A percentile compares a stretch with the other conserved stretches of the same genome.
phyloP scores from a whole-genome alignment of 768 basidiomycete species.

The Pholiota molesta region DNA sequence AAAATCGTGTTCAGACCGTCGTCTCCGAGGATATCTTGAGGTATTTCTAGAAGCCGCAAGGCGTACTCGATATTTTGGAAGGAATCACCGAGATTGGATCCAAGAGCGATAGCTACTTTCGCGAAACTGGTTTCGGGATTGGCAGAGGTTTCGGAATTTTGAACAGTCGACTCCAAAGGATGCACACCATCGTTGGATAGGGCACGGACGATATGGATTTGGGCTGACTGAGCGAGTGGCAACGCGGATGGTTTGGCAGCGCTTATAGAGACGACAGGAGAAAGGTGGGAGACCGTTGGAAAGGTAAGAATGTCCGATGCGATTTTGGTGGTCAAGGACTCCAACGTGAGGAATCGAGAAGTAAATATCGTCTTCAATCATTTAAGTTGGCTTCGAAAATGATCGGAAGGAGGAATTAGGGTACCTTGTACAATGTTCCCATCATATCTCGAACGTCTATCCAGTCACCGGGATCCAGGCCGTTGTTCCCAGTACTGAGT shows the following conservation, averaged over 20 bases:
- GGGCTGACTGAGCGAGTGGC: slow-evolving; percentile 64
- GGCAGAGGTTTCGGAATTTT: neutral
- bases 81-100: slow-evolving; percentile 89
- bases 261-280: slow-evolving; percentile 50
- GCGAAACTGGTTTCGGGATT: neutral
- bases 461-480: slow-evolving; percentile 22
- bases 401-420: slow-evolving; percentile 1
- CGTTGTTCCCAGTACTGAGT: slow-evolving; percentile 26
- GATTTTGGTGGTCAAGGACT: slow-evolving; percentile 65
- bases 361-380: slow-evolving; percentile 44
- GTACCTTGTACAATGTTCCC: slow-evolving; percentile 37
- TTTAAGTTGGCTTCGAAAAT: slow-evolving; percentile 2
- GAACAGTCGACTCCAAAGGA: neutral
- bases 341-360: slow-evolving; percentile 65
- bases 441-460: slow-evolving; percentile 47
- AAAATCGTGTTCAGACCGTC: slow-evolving; percentile 22
- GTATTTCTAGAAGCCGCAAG: slow-evolving; percentile 67
- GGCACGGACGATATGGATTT: slow-evolving; percentile 60
- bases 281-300: slow-evolving; percentile 16
- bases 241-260: slow-evolving; percentile 75
- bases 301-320: slow-evolving; percentile 48
- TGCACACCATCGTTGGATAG: slow-evolving; percentile 25
- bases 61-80: slow-evolving; percentile 83
- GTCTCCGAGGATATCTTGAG: slow-evolving; percentile 30
- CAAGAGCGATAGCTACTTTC: slow-evolving; percentile 72